A percentile compares a stretch with the other conserved stretches of the same genome.
These are phyloP conservation scores for Aspergillus sp. DNA, from an alignment of 2,329 filamentous ascomycete species.

Conservation along the genomic window DNA sequence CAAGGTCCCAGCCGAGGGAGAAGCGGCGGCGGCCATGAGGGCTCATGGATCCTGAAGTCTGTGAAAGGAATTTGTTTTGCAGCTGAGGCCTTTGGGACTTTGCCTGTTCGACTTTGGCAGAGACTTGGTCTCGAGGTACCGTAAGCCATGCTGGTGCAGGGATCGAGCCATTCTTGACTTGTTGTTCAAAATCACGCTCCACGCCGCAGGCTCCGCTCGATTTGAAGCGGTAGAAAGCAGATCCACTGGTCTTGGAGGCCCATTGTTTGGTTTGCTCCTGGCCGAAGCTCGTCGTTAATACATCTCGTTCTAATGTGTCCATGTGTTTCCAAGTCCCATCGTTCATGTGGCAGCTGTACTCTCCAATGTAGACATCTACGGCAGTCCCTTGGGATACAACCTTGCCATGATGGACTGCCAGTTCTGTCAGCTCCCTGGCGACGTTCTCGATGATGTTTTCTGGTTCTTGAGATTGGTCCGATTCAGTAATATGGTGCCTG, in stretches of 20 bases:
- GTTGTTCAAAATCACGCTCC: constrained; percentile 60
- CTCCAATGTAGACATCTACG: constrained; percentile 54
- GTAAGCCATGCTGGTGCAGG: constrained; percentile 39
- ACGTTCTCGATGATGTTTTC: constrained; percentile 53
- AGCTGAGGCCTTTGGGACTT: constrained; percentile 16
- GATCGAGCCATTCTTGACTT: constrained; percentile 49
- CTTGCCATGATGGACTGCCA: constrained; percentile 49
- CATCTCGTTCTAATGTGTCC: constrained; percentile 36
- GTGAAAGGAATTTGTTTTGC: constrained; percentile 7
- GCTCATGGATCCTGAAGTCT: not conserved
- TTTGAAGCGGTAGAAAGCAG: constrained; percentile 55
- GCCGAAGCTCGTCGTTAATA: constrained; percentile 44
- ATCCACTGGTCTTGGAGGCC: constrained; percentile 51
- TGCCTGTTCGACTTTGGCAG: constrained; percentile 39
- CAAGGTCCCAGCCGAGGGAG: constrained; percentile 56
- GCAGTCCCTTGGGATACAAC: constrained; percentile 51
- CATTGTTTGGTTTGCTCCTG: constrained; percentile 41
- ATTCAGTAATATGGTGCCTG: constrained; percentile 56
- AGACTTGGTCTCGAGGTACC: constrained; percentile 39
- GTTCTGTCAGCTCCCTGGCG: constrained; percentile 42
- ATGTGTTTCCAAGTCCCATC: constrained; percentile 53
- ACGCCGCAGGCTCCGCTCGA: constrained; percentile 64
- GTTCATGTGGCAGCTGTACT: constrained; percentile 59
- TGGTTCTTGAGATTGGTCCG: constrained; percentile 36
- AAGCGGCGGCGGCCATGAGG: constrained; percentile 54